phyloP scores from a whole-genome alignment of 2,329 filamentous ascomycete genomes.

The Colletotrichum euphorbiae region DNA sequence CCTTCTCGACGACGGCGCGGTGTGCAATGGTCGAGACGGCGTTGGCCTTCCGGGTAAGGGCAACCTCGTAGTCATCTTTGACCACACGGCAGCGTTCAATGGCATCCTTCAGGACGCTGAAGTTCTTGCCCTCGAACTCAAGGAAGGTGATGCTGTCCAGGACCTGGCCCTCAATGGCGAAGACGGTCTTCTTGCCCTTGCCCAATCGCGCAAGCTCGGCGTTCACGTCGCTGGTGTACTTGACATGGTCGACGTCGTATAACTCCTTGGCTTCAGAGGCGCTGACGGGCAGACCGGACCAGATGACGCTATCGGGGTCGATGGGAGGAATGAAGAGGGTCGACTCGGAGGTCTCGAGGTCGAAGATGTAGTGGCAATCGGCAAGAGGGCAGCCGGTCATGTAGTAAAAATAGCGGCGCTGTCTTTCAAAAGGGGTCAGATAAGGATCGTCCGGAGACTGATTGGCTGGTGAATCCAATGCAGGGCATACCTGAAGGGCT shows the following conservation, averaged over 20 bases:
- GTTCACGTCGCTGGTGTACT: conserved; percentile 79
- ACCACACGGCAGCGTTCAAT: conserved; percentile 77
- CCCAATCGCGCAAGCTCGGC: conserved; percentile 70
- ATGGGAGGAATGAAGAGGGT: conserved; percentile 93
- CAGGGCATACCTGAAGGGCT: conserved; percentile 76
- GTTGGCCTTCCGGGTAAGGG: conserved; percentile 79
- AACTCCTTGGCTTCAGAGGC: conserved; percentile 77
- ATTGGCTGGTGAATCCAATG: neutral
- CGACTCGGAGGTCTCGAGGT: conserved; percentile 77
- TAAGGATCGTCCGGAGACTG: neutral
- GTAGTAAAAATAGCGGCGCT: conserved; percentile 95
- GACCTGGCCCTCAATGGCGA: conserved; percentile 83
- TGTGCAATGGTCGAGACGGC: conserved; percentile 76
- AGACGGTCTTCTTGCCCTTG: conserved; percentile 65
- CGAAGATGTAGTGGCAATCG: conserved; percentile 85
- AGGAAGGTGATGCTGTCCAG: conserved; percentile 78
- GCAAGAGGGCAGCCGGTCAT: conserved; percentile 85
- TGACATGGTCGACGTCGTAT: conserved; percentile 86
- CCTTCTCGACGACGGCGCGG: conserved; percentile 69
- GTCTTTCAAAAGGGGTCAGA: conserved; percentile 60
- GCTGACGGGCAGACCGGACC: conserved; percentile 88
- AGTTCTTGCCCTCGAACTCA: conserved; percentile 63
- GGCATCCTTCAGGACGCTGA: conserved; percentile 64
- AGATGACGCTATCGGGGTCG: conserved; percentile 90
- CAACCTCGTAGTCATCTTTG: conserved; percentile 81